These are phyloP conservation scores for Fusarium brevicatenulatum DNA, from an alignment of 2,329 filamentous ascomycete species.

Conservation along the genomic window DNA sequence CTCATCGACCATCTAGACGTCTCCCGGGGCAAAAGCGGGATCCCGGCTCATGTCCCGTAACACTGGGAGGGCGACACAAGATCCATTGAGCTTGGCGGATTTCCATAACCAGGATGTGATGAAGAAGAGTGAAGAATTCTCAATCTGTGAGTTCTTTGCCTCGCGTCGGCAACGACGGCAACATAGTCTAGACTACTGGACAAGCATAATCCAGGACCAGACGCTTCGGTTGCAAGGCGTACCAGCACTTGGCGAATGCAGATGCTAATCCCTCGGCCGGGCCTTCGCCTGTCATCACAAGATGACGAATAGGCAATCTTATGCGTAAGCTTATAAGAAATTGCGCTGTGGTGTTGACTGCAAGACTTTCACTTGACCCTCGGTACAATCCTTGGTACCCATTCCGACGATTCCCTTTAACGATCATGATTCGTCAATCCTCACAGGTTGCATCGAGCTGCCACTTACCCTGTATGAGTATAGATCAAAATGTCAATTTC, in stretches of 20 bases:
- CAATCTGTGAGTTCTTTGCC: not conserved
- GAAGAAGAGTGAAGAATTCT: too few species aligned
- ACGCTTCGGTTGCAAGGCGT: too few species aligned
- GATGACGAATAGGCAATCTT: not conserved
- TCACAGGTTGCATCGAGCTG: not conserved
- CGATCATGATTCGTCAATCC: not conserved
- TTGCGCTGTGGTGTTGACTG: not conserved
- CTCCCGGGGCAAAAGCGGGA: not conserved
- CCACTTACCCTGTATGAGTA: not conserved
- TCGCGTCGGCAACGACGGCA: too few species aligned
- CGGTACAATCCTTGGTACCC: too few species aligned
- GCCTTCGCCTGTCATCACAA: not conserved
- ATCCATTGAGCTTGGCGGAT: too few species aligned
- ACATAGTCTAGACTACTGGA: not conserved
- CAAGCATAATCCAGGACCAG: not conserved
- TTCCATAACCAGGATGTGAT: too few species aligned
- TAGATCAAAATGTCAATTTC: not conserved
- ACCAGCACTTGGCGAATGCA: too few species aligned
- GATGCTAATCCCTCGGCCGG: too few species aligned
- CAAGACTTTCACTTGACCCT: not conserved
- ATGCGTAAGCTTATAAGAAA: not conserved
- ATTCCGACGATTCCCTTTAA: not conserved
- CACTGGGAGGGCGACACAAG: fast-evolving
- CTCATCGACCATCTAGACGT: not conserved
- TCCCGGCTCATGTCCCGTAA: not conserved